Base-by-base conservation (phyloP, 106 monocot genomes). In the Dendrobium huoshanense region DNA sequence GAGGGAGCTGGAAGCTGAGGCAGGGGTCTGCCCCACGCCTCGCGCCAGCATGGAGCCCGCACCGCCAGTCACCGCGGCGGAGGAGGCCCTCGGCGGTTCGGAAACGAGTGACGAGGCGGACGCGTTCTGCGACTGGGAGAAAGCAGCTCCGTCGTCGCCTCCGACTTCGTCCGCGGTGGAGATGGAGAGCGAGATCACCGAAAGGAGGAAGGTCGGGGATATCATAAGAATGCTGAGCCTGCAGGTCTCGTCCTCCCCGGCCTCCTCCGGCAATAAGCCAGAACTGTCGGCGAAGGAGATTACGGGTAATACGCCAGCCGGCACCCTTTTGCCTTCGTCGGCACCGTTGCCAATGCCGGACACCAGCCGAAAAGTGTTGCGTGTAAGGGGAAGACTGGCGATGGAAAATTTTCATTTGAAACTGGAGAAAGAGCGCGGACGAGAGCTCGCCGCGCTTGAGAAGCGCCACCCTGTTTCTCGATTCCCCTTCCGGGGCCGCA, bases 1-100 rank as follows among this genome's bases (percentile, higher is more conserved):
- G 96, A 81, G 90, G 80, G 96, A 94, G 81, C 56, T 96, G n/a
- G 96, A 96, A 85, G 90, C 93, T 1, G 91, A 91, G 68, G 78
- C 80, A 22, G 87, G 79, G 33, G n/a, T 80, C 29, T 24, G 72
- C 48, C 20, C 76, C n/a, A 73, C 84, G 0, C 81, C 75, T 47
- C 79, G 80, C 65, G 51, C 87, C 40, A 19, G 68, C 49, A 37
- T 16, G 44, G 67, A 17, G 43, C 20, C 13, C 59, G 22, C 16
- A 15, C 31, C 27, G 0, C 55, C 55, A 3, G 24, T 67, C 29
- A 33, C 76, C 8, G 2, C 31, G 8, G 49, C 74, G 1, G 82
- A 82, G 65, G 84, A 79, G 6, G 16, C 80, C 13, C 81, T 78
- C 19, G 72, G 31, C 13, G 72, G 55, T 13, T 85, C 80, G 9